A percentile compares a stretch with the other conserved stretches of the same genome.
Evolutionary conservation across 257 asterid genomes (phyloP).

Genomic region (Pogostemon cablin): DNA sequence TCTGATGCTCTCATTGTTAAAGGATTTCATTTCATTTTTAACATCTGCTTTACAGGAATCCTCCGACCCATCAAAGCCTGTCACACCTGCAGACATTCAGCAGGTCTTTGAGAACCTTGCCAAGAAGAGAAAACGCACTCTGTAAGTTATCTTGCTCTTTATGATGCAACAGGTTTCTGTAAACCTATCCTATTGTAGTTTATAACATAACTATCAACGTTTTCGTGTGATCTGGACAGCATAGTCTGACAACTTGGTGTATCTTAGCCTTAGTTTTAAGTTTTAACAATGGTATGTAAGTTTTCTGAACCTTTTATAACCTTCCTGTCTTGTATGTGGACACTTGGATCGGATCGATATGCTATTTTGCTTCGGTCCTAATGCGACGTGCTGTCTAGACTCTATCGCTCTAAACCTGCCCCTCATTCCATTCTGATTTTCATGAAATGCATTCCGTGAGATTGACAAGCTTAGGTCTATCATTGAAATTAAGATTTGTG

Average conservation of each 20-base stretch:
- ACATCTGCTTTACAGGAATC: slow-evolving; percentile 48
- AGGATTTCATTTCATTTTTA: neutral
- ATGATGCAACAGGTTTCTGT: neutral
- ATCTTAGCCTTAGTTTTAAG: neutral
- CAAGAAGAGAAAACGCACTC: slow-evolving; percentile 61
- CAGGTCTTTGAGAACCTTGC: slow-evolving; percentile 78
- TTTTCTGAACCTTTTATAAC: slow-evolving; percentile 3
- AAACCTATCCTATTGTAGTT: slow-evolving; percentile 1
- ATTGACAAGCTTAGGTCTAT: no score
- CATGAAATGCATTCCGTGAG: no score
- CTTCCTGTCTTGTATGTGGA: neutral
- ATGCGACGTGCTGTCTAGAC: neutral
- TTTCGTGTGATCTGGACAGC: slow-evolving; percentile 12
- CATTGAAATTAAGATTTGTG: no score
- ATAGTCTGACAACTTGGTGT: slow-evolving; percentile 3
- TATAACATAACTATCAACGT: neutral
- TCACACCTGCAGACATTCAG: slow-evolving; percentile 71
- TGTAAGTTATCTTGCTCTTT: slow-evolving; percentile 28
- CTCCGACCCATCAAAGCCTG: slow-evolving; percentile 60
- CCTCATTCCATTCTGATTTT: no score
- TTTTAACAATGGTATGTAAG: slow-evolving; percentile 22
- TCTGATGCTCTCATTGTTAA: neutral
- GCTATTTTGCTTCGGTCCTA: neutral
- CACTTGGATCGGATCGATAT: neutral
- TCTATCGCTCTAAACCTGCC: no score